Evolutionary conservation across 2,329 filamentous ascomycete genomes (phyloP), one percentile per base, ranked within the genome.

Genomic region (Neofusicoccum ribis): DNA sequence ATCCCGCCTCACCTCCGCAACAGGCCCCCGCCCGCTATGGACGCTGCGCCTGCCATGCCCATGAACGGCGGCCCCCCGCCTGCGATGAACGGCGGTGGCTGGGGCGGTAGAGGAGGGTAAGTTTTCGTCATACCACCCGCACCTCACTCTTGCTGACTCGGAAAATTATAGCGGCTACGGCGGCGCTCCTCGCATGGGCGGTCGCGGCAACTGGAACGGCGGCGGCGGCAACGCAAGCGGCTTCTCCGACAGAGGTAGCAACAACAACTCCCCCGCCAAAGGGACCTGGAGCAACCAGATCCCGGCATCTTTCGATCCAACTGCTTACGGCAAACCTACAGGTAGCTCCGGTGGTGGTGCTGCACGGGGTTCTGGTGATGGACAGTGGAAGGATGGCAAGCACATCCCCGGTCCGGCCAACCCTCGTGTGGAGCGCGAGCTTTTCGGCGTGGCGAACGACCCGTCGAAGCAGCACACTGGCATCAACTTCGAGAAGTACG

Each of bases 401-500:
- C 95, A 99, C 83, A 84, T 97, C 73, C 87, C 94, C 67, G 95
- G 95, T 66, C 92, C 93, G 69, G 80, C 89, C 72, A 98, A 98
- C 83, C 86, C 89, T 69, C 93, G 94, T 72, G 71, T 96, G 52
- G 95, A 99, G 86, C 93, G 93, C 73, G 95, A 99, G 77, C 90
- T 99, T 61, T 99, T 97, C 78, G 95, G 95, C 75, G 84, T 90
- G 59, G 84, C 89, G 72, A 94, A 98, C 79, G 95, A 98, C 76
- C 92, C 94, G 69, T 88, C 90, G 71, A 98, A 97, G 86, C 91
- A 97, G 80, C 91, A 96, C 75, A 97, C 93, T 39, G 95, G 95
- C 81, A 98, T 99, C 90, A 99, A 99, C 87, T 99, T 99, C 78
- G 90, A 97, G 84, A 99, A 99, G 86, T 99, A 99, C 82, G 95